Evolutionary conservation across 2,329 filamentous ascomycete species (phyloP).

Genomic region (Massarina eburnea): DNA sequence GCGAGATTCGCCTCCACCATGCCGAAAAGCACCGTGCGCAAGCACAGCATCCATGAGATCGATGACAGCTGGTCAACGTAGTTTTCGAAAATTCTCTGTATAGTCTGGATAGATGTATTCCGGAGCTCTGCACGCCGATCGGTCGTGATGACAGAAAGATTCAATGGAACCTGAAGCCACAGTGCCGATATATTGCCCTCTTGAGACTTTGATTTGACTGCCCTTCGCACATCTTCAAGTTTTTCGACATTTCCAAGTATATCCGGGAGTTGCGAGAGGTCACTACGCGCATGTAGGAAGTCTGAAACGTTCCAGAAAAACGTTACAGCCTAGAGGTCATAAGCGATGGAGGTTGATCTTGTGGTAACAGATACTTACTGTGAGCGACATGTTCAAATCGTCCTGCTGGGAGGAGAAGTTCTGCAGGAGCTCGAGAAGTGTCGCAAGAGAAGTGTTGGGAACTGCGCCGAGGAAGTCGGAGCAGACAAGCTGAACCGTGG

Average conservation of each 20-base stretch:
- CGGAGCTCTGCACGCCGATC: constrained; percentile 74
- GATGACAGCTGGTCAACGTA: constrained; percentile 79
- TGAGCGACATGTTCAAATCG: constrained; percentile 93
- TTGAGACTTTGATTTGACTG: constrained; percentile 62
- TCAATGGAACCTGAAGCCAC: constrained; percentile 75
- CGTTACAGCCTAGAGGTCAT: constrained; percentile 69
- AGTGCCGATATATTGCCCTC: constrained; percentile 68
- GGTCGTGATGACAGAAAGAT: constrained; percentile 70
- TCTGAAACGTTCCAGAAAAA: constrained; percentile 97
- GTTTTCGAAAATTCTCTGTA: constrained; percentile 88
- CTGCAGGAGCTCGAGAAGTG: constrained; percentile 84
- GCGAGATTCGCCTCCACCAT: constrained; percentile 66
- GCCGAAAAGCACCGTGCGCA: constrained; percentile 78
- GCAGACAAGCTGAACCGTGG: constrained; percentile 86
- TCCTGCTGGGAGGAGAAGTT: constrained; percentile 87
- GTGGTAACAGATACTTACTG: constrained; percentile 55
- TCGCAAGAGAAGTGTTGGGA: constrained; percentile 70
- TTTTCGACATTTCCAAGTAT: constrained; percentile 17
- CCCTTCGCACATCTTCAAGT: constrained; percentile 57
- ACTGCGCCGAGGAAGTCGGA: constrained; percentile 83
- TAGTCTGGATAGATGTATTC: constrained; percentile 86
- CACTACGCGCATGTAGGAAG: constrained; percentile 64
- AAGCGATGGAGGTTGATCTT: neutral
- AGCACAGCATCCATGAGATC: constrained; percentile 79
- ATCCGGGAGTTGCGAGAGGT: constrained; percentile 37